These are phyloP conservation scores for Helianthus tuberosus DNA, from an alignment of 129 eudicot species.

Conservation along the genomic window DNA sequence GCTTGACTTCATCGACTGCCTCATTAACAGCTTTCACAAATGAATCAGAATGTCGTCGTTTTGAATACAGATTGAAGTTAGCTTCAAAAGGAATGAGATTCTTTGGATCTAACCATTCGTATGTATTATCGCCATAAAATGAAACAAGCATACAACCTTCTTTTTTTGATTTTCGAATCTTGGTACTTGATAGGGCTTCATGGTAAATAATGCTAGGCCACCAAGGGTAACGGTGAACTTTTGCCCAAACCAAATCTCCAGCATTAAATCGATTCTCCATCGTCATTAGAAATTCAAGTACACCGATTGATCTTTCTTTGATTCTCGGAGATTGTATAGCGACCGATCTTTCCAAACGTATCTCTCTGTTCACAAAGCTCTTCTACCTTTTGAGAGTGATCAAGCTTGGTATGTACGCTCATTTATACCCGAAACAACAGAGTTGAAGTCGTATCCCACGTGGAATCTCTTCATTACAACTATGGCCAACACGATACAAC, in stretches of 20 bases:
- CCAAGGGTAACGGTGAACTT: conserved; percentile 34
- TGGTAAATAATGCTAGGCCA: conserved; percentile 40
- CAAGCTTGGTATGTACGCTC: neutral
- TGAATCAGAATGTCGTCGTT: neutral
- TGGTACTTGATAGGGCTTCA: conserved; percentile 25
- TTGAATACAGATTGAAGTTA: conserved; percentile 20
- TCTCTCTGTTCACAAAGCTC: neutral
- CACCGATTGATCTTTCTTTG: neutral
- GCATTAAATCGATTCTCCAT: conserved; percentile 11
- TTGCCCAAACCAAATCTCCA: conserved; percentile 45
- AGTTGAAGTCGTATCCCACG: neutral
- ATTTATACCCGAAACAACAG: conserved; percentile 6
- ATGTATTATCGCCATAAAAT: conserved; percentile 41
- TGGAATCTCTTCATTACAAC: neutral
- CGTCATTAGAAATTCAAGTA: neutral
- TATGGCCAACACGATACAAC: conserved; percentile 14
- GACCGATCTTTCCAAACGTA: neutral
- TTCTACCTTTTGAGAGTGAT: neutral
- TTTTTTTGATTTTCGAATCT: conserved; percentile 11
- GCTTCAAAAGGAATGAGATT: conserved; percentile 31
- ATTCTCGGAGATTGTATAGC: neutral
- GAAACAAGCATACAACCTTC: conserved; percentile 32
- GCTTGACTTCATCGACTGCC: conserved; percentile 24
- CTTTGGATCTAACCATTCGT: conserved; percentile 32
- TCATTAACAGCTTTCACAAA: conserved; percentile 38